phyloP scores from a whole-genome alignment of 2,329 filamentous ascomycete genomes.

The Ceratocystis harringtonii region DNA sequence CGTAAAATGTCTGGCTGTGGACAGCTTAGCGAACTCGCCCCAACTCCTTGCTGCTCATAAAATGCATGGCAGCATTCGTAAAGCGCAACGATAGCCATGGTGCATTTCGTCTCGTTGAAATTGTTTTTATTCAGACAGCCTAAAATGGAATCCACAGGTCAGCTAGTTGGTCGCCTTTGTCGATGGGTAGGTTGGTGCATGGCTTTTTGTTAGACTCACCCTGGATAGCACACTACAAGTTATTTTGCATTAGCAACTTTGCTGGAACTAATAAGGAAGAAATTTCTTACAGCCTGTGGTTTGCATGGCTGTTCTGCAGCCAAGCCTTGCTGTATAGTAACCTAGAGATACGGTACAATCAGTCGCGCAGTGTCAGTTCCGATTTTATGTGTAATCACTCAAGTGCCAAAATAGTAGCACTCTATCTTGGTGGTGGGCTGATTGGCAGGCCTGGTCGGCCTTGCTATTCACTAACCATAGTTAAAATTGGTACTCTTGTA shows the following conservation, averaged over 20 bases:
- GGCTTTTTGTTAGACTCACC: constrained; percentile 33
- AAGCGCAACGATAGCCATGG: constrained; percentile 60
- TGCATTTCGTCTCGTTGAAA: constrained; percentile 76
- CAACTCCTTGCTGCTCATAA: constrained; percentile 64
- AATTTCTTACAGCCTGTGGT: constrained; percentile 53
- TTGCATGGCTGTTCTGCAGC: constrained; percentile 64
- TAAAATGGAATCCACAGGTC: constrained; percentile 49
- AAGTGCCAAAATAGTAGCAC: not conserved
- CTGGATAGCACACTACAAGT: constrained; percentile 69
- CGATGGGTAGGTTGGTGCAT: not conserved
- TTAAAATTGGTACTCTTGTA: not conserved
- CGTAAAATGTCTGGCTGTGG: constrained; percentile 66
- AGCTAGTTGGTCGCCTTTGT: constrained; percentile 61
- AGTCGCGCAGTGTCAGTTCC: not conserved
- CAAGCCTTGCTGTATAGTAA: constrained; percentile 14
- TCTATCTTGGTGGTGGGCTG: too few relatives aligned
- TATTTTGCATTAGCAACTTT: not conserved
- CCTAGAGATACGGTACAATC: not conserved
- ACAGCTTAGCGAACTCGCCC: constrained; percentile 65
- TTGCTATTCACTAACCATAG: not conserved
- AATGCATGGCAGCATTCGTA: constrained; percentile 91
- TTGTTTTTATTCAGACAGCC: constrained; percentile 73
- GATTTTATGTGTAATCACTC: not conserved
- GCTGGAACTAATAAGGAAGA: not conserved
- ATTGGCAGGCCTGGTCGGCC: too few relatives aligned